phyloP scores from a whole-genome alignment of 768 basidiomycete species.

The Hygrophorus russula region DNA sequence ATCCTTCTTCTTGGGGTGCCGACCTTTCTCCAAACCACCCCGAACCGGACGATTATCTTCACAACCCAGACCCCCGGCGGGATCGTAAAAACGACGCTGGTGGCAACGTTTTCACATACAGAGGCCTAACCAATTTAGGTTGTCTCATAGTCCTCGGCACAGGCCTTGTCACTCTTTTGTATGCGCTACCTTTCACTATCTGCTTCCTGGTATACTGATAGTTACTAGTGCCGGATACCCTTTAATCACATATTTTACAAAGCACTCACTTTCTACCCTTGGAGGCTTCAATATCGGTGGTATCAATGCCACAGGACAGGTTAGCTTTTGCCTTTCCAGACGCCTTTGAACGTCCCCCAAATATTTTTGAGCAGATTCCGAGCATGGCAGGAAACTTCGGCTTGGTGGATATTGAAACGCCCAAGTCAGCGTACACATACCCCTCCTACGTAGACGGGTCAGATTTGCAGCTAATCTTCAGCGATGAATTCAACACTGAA shows the following conservation, averaged over 20 bases:
- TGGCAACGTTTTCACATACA: constrained; percentile 50
- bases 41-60: constrained; percentile 63
- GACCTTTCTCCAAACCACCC: constrained; percentile 43
- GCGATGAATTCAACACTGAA: constrained; percentile 79
- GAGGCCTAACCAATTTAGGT: constrained; percentile 65
- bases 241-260: constrained; percentile 44
- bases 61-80: constrained; percentile 59
- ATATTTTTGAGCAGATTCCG: constrained; percentile 32
- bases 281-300: constrained; percentile 71
- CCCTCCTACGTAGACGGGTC: constrained; percentile 41
- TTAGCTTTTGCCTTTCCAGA: constrained; percentile 10
- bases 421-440: constrained; percentile 41
- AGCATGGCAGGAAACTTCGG: constrained; percentile 51
- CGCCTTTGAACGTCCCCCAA: constrained; percentile 1
- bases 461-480: constrained; percentile 64
- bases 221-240: constrained; percentile 49
- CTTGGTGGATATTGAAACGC: constrained; percentile 72
- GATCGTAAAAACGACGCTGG: constrained; percentile 47
- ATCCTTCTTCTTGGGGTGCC: constrained; percentile 64
- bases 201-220: background rate
- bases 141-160: constrained; percentile 47
- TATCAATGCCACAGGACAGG: constrained; percentile 68
- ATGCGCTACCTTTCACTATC: constrained; percentile 11
- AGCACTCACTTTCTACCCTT: constrained; percentile 28
- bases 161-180: constrained; percentile 53